Conservation (phyloP, 1,284 basidiomycete species). For the Cryptococcus sp. region DNA sequence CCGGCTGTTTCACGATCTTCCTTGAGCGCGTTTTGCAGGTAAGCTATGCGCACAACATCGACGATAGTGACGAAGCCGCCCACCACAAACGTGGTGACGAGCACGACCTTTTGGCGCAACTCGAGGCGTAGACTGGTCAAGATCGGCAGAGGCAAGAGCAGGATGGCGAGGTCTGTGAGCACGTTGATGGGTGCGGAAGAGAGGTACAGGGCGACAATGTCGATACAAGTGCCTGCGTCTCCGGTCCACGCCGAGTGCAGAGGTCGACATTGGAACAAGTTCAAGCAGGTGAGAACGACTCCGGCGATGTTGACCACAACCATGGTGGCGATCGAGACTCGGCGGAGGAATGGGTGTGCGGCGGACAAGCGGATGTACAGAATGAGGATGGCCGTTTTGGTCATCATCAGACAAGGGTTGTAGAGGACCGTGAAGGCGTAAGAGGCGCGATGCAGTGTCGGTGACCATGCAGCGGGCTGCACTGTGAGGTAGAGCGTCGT, state of each 20-base stretch:
- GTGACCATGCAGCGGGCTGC: constrained; percentile 25
- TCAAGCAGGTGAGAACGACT: constrained; percentile 47
- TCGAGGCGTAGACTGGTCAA: constrained; percentile 50
- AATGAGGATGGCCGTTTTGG: constrained; percentile 49
- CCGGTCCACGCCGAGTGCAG: constrained; percentile 37
- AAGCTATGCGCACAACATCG: constrained; percentile 50
- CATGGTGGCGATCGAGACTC: constrained; percentile 42
- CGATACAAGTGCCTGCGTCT: constrained; percentile 37
- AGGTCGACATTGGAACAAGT: constrained; percentile 51
- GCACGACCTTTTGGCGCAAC: constrained; percentile 46
- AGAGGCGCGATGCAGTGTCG: constrained; percentile 31
- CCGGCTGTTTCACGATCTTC: constrained; percentile 18
- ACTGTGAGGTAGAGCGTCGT: neutral
- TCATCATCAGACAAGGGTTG: constrained; percentile 48
- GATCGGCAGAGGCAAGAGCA: constrained; percentile 50
- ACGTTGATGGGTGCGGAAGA: constrained; percentile 51
- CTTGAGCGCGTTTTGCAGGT: constrained; percentile 45
- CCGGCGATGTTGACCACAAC: constrained; percentile 47
- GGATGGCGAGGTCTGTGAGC: constrained; percentile 51
- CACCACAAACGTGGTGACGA: constrained; percentile 49
- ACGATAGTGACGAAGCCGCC: constrained; percentile 51
- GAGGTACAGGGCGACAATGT: constrained; percentile 48
- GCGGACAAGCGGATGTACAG: constrained; percentile 52
- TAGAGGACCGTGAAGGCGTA: constrained; percentile 52
- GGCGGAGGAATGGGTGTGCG: constrained; percentile 45